phyloP scores from a whole-genome alignment of 768 basidiomycete species.

The Mycena vitilis region DNA sequence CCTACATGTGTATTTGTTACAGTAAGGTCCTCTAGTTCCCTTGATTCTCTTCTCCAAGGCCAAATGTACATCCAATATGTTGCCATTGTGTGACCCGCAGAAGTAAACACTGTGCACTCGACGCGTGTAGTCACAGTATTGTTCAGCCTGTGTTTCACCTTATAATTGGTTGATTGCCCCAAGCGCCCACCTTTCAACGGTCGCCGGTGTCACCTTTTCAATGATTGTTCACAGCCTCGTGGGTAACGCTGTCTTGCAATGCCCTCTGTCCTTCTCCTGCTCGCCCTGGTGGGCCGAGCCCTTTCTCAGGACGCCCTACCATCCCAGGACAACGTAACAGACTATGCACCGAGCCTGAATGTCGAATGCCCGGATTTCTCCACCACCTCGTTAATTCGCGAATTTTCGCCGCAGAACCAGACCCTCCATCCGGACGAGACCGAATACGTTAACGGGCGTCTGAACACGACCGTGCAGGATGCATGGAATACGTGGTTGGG shows the following conservation, averaged over 20 bases:
- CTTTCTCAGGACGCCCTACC: conserved; percentile 32
- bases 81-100: background rate
- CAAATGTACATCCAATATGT: background rate
- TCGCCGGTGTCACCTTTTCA: conserved; percentile 15
- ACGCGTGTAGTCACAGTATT: no score
- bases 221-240: conserved; percentile 34
- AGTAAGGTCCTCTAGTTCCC: conserved; percentile 4
- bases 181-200: background rate
- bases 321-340: conserved; percentile 48
- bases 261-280: conserved; percentile 25
- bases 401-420: conserved; percentile 63
- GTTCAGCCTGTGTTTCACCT: no score
- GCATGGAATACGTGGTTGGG: conserved; percentile 74
- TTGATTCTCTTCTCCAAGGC: background rate
- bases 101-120: no score
- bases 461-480: conserved; percentile 51
- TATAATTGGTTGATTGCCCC: no score
- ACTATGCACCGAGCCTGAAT: conserved; percentile 65
- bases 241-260: conserved; percentile 24
- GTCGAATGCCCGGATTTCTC: conserved; percentile 64
- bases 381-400: conserved; percentile 60
- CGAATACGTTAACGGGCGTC: conserved; percentile 59
- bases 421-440: conserved; percentile 60
- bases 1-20: conserved; percentile 18
- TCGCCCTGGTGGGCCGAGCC: conserved; percentile 26